Evolutionary conservation across 139 green algal genomes (phyloP).

Genomic region (Auxenochlorella protothecoides): DNA sequence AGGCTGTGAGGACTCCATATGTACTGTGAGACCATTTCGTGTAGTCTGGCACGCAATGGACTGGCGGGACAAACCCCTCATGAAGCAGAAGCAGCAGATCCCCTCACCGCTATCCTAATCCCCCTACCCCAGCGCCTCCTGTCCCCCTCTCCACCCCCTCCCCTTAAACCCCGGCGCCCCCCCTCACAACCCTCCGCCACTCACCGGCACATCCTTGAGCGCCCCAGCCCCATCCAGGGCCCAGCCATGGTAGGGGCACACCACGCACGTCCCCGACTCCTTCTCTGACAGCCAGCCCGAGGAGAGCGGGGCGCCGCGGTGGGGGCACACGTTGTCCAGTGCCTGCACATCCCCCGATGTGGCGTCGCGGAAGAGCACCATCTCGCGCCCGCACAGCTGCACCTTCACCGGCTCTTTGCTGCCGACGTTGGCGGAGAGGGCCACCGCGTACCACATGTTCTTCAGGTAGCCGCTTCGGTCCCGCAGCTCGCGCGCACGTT

Average conservation of each 20-base stretch:
- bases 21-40: too few species aligned
- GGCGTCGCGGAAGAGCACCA: constrained; percentile 58
- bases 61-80: too few species aligned
- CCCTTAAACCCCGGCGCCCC: background rate
- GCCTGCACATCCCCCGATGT: constrained; percentile 31
- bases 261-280: constrained; percentile 48
- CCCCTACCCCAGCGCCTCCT: too few species aligned
- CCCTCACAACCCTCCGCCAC: background rate
- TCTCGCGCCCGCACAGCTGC: constrained; percentile 54
- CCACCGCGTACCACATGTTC: constrained; percentile 69
- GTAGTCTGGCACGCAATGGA: too few species aligned
- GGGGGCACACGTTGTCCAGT: constrained; percentile 67
- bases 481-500: constrained; percentile 45
- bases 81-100: too few species aligned
- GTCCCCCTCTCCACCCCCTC: too few species aligned
- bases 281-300: constrained; percentile 34
- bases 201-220: constrained; percentile 33
- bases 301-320: constrained; percentile 52
- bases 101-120: too few species aligned
- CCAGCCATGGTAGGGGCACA: constrained; percentile 61
- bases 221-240: constrained; percentile 52
- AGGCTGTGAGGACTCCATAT: too few species aligned
- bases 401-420: constrained; percentile 44
- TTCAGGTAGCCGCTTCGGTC: constrained; percentile 44
- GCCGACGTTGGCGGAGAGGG: constrained; percentile 41